Evolutionary conservation across 2,329 filamentous ascomycete species (phyloP).

Genomic region (Calonectria hawksworthii): DNA sequence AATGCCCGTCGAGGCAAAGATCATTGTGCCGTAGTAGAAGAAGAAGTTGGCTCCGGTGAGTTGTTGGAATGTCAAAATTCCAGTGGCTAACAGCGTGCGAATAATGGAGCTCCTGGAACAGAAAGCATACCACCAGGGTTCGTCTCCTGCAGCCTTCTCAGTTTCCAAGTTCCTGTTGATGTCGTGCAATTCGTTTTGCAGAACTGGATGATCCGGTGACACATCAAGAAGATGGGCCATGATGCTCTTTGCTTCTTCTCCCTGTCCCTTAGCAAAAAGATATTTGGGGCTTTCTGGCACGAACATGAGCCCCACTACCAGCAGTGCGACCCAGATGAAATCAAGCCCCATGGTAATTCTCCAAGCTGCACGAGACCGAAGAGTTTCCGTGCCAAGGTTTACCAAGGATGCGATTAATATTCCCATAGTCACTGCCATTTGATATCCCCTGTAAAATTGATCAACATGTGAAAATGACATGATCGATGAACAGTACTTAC

Average conservation of each 20-base stretch:
- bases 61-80: background rate
- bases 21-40: conserved; percentile 6
- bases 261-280: background rate
- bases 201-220: background rate
- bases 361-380: background rate
- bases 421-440: background rate
- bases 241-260: background rate
- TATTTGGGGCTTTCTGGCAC: background rate
- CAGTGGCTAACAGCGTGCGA: background rate
- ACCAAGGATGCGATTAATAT: background rate
- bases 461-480: background rate
- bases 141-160: background rate
- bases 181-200: background rate
- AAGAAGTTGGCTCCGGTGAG: conserved; percentile 2
- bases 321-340: background rate
- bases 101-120: background rate
- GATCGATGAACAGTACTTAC: background rate
- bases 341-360: background rate
- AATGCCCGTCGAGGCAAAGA: background rate
- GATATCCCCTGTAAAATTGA: background rate
- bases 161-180: background rate
- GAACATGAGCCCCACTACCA: background rate
- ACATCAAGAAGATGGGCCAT: background rate
- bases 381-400: background rate
- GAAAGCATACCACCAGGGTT: background rate